A percentile compares a stretch with the other conserved stretches of the same genome.
These are phyloP conservation scores for Apiotrichum montevideense DNA, from an alignment of 1,284 basidiomycete genomes.

Conservation along the genomic window DNA sequence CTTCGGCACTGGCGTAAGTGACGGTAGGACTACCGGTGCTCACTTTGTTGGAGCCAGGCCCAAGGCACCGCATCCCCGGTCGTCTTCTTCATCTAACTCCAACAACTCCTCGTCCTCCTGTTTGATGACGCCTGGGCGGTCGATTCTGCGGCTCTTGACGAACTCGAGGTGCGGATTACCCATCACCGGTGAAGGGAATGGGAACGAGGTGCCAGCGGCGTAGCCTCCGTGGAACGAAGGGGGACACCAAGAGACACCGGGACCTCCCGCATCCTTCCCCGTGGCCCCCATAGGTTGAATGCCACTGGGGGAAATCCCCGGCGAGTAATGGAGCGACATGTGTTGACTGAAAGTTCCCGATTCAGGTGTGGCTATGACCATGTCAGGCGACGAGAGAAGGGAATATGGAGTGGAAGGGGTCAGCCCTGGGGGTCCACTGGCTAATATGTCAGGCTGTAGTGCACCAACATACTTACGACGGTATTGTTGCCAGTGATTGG, in stretches of 20 bases:
- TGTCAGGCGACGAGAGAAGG: background rate
- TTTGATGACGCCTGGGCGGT: background rate
- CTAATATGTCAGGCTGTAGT: background rate
- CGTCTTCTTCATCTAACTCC: background rate
- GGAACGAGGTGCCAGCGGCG: background rate
- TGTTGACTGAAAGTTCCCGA: background rate
- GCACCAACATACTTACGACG: background rate
- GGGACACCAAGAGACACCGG: background rate
- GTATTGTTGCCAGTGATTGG: background rate
- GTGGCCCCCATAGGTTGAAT: background rate
- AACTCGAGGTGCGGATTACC: background rate
- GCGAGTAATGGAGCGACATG: background rate
- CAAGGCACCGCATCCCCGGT: background rate
- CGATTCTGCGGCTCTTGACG: background rate
- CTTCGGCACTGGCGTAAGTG: slow-evolving; percentile 5
- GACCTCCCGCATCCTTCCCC: background rate
- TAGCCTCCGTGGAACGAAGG: background rate
- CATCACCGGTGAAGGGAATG: background rate
- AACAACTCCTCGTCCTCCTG: background rate
- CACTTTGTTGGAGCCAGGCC: slow-evolving; percentile 6
- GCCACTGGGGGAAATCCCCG: background rate
- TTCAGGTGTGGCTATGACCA: background rate
- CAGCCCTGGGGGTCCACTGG: background rate
- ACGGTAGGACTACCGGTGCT: background rate
- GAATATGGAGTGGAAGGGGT: background rate